A percentile compares a stretch with the other conserved stretches of the same genome.
Conservation (phyloP, 345 rosid genomes). For the Pseudoturritis turrita region DNA sequence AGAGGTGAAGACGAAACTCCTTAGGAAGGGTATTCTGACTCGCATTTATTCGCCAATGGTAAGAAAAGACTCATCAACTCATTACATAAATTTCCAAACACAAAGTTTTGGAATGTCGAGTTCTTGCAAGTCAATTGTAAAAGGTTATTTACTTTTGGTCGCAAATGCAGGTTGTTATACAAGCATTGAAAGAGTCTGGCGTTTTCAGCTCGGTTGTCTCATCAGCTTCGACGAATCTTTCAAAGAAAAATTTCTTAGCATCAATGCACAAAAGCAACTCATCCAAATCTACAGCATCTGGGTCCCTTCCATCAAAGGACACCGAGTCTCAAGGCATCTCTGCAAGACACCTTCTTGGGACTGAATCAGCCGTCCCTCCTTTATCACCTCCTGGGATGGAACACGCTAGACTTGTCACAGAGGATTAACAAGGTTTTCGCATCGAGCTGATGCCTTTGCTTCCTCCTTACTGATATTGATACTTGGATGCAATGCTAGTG, state of each 20-base stretch:
- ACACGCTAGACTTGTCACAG: constrained; percentile 19
- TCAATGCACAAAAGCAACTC: constrained; percentile 47
- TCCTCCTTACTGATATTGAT: constrained; percentile 3
- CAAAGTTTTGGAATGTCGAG: neutral
- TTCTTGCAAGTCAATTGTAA: neutral
- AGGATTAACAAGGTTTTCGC: constrained; percentile 11
- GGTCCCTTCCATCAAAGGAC: constrained; percentile 44
- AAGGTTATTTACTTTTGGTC: neutral
- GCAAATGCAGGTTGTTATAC: constrained; percentile 58
- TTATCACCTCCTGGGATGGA: constrained; percentile 62
- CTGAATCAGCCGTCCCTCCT: constrained; percentile 70
- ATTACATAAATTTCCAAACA: neutral
- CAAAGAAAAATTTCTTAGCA: constrained; percentile 51
- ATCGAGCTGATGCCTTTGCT: neutral
- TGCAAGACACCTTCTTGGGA: constrained; percentile 52
- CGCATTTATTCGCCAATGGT: constrained; percentile 95
- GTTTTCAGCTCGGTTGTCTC: constrained; percentile 67
- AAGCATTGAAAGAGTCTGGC: constrained; percentile 82
- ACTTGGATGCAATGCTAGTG: neutral
- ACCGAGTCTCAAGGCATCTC: constrained; percentile 40
- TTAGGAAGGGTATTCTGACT: constrained; percentile 77
- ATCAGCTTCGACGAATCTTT: constrained; percentile 48
- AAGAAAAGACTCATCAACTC: constrained; percentile 13
- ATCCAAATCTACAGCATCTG: constrained; percentile 43
- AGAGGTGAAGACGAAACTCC: constrained; percentile 66